Evolutionary conservation across 306 rosid species (phyloP).

Genomic region (Pyrus betulifolia): DNA sequence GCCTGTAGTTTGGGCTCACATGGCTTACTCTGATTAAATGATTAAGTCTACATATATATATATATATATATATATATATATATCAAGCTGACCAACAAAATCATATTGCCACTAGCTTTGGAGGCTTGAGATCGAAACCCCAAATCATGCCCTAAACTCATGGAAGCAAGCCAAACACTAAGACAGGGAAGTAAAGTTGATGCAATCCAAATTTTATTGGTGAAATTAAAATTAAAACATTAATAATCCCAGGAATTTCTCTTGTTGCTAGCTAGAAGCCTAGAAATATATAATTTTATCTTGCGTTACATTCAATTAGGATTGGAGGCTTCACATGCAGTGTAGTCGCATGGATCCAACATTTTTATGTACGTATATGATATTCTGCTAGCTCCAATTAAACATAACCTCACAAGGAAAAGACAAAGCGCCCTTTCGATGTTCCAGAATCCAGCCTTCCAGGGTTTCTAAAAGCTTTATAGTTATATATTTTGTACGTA

Average conservation of each 20-base stretch:
- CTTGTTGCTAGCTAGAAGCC: not conserved
- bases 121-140: not conserved
- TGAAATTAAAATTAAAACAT: not conserved
- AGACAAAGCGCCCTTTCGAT: not conserved
- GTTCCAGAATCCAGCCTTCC: not conserved
- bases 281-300: not conserved
- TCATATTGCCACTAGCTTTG: not conserved
- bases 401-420: not conserved
- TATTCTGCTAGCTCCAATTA: not conserved
- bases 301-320: not conserved
- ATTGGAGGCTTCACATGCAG: not conserved
- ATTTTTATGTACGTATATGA: not conserved
- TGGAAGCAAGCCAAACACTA: slow-evolving; percentile 1
- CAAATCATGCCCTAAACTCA: slow-evolving; percentile 5
- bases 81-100: not conserved
- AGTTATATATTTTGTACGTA: not conserved
- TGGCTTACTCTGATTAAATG: not conserved
- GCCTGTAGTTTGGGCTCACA: not conserved
- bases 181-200: not conserved
- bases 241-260: not conserved
- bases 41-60: no score
- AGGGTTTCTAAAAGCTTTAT: not conserved
- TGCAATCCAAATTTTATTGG: not conserved
- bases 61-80: not conserved
- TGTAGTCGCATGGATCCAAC: not conserved